These are phyloP conservation scores for Apiospora koreana DNA, from an alignment of 2,329 filamentous ascomycete genomes.

Conservation along the genomic window DNA sequence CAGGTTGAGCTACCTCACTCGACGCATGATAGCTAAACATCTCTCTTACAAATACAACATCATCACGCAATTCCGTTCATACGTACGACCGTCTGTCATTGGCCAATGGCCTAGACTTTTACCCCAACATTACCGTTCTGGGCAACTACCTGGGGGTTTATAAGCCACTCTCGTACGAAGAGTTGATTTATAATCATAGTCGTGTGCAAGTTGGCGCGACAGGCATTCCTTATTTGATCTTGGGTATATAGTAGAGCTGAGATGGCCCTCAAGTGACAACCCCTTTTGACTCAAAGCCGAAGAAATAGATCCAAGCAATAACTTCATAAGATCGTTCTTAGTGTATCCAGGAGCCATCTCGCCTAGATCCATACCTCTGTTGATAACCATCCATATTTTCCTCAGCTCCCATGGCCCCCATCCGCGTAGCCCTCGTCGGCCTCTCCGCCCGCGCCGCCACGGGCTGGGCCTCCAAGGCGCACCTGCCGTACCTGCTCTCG, in stretches of 20 bases:
- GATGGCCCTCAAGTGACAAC: no score
- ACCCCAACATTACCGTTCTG: no score
- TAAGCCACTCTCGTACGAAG: neutral
- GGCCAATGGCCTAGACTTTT: neutral
- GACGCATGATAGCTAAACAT: no score
- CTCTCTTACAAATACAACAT: neutral
- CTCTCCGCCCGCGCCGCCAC: constrained; percentile 50
- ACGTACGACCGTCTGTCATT: neutral
- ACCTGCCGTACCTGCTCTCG: constrained; percentile 59
- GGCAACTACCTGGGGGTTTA: neutral
- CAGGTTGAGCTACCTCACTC: neutral
- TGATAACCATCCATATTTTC: neutral
- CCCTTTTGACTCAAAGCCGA: no score
- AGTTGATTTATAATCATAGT: neutral
- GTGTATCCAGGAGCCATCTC: neutral
- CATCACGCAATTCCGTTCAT: neutral
- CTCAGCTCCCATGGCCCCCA: constrained; percentile 42
- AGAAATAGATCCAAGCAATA: no score
- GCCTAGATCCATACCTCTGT: neutral
- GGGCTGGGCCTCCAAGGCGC: constrained; percentile 55
- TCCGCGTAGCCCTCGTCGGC: constrained; percentile 56
- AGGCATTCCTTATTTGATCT: neutral
- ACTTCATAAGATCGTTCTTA: neutral
- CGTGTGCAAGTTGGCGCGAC: no score
- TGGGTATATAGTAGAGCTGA: neutral